These are phyloP conservation scores for Raddia distichophylla DNA, from an alignment of 176 grass and related monocot species.

Conservation along the genomic window DNA sequence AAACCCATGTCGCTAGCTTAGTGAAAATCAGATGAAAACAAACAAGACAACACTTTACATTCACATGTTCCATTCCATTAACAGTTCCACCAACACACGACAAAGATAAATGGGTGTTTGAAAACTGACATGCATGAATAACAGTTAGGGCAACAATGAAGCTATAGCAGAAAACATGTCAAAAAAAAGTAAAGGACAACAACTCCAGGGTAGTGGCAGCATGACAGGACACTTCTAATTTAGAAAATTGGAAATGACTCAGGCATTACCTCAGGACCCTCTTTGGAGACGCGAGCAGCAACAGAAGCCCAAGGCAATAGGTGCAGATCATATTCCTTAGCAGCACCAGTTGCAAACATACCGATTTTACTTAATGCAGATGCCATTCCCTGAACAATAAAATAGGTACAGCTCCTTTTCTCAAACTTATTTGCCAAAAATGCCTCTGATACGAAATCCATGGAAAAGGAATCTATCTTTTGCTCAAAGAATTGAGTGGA, in stretches of 20 bases:
- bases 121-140: constrained; percentile 31
- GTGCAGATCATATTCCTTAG: constrained; percentile 90
- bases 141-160: background rate
- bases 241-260: constrained; percentile 16
- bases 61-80: constrained; percentile 19
- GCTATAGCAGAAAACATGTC: constrained; percentile 8
- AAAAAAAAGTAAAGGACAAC: background rate
- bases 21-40: constrained; percentile 26
- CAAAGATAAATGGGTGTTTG: constrained; percentile 20
- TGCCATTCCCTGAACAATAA: constrained; percentile 82
- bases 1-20: constrained; percentile 4
- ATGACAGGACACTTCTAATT: too few relatives aligned
- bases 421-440: constrained; percentile 54
- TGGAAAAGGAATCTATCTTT: constrained; percentile 64
- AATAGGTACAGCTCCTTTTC: constrained; percentile 73
- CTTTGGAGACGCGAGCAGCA: constrained; percentile 85
- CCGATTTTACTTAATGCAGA: constrained; percentile 82
- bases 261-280: constrained; percentile 58
- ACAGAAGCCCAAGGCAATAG: constrained; percentile 92
- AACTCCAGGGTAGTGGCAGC: background rate
- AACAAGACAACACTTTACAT: constrained; percentile 17
- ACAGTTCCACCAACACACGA: background rate
- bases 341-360: constrained; percentile 72
- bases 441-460: constrained; percentile 78
- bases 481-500: constrained; percentile 48